These are phyloP conservation scores for Hermanozyma aechmeae DNA, from an alignment of 805 yeast species.

Conservation along the genomic window DNA sequence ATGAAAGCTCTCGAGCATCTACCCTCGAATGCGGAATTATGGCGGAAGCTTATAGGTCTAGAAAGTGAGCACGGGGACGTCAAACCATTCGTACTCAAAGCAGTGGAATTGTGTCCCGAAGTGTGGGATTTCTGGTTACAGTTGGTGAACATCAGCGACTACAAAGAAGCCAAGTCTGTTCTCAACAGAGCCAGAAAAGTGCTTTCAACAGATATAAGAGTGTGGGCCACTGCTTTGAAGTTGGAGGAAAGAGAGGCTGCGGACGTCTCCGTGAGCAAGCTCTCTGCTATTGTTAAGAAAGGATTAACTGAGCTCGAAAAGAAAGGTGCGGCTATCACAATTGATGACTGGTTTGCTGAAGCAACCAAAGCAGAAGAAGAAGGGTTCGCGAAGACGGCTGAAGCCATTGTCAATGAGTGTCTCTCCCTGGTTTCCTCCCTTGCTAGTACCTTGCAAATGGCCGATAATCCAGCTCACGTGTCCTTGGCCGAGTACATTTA, in stretches of 20 bases:
- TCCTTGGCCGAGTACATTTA: slow-evolving; percentile 11
- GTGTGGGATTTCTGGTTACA: slow-evolving; percentile 61
- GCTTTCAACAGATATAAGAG: slow-evolving; percentile 9
- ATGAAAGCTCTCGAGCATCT: slow-evolving; percentile 63
- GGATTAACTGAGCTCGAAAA: slow-evolving; percentile 29
- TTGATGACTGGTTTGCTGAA: slow-evolving; percentile 44
- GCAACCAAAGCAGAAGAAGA: slow-evolving; percentile 47
- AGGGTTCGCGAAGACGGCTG: slow-evolving; percentile 36
- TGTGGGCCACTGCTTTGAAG: slow-evolving; percentile 67
- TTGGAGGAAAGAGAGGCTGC: slow-evolving; percentile 50
- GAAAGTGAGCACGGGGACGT: slow-evolving; percentile 48
- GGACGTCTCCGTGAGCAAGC: slow-evolving; percentile 32
- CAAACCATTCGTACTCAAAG: slow-evolving; percentile 47
- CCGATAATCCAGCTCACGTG: slow-evolving; percentile 8
- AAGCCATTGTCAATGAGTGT: slow-evolving; percentile 45
- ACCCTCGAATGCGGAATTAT: slow-evolving; percentile 50
- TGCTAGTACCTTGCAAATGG: slow-evolving; percentile 27
- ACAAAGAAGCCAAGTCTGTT: slow-evolving; percentile 41
- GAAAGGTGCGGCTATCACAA: slow-evolving; percentile 13
- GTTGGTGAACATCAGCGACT: slow-evolving; percentile 37
- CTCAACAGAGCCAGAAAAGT: slow-evolving; percentile 55
- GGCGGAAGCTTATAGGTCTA: slow-evolving; percentile 56
- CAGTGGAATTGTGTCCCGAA: slow-evolving; percentile 59
- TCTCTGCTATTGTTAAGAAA: slow-evolving; percentile 39
- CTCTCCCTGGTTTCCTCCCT: no score